Percentiles rank a stretch among this genome's conserved stretches.
Conservation (phyloP, 495 filamentous ascomycete species). For the Lasiosphaeria miniovina region DNA sequence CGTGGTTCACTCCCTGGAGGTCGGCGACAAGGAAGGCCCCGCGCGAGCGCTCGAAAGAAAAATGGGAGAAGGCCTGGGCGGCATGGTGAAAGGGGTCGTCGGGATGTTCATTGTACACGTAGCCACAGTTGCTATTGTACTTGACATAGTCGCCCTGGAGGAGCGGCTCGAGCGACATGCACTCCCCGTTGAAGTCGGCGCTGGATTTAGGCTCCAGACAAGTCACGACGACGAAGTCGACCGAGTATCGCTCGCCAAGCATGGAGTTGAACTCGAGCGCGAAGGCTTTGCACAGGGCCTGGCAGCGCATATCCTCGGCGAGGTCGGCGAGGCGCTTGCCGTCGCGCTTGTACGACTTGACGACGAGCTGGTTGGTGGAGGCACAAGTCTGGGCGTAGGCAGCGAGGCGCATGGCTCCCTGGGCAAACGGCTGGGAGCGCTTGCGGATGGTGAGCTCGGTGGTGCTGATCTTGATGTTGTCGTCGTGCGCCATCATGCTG, state of each 20-base stretch:
- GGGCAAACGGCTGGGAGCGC: conserved; percentile 30
- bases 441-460: conserved; percentile 27
- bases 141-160: conserved; percentile 36
- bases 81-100: conserved; percentile 22
- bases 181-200: neutral
- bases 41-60: conserved; percentile 41
- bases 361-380: conserved; percentile 29
- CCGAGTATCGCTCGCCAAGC: conserved; percentile 9
- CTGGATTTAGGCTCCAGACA: conserved; percentile 22
- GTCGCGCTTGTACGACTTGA: conserved; percentile 30
- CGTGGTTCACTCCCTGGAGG: conserved; percentile 33
- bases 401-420: conserved; percentile 30
- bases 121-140: conserved; percentile 38
- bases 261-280: conserved; percentile 41
- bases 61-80: conserved; percentile 43
- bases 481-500: conserved; percentile 25
- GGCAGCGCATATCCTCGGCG: conserved; percentile 34
- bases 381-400: conserved; percentile 28
- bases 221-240: conserved; percentile 37
- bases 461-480: conserved; percentile 23
- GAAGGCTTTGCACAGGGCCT: conserved; percentile 39
- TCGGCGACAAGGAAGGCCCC: conserved; percentile 34
- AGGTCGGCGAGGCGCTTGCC: conserved; percentile 27
- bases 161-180: conserved; percentile 35
- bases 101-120: conserved; percentile 27